Percentiles rank a stretch among this genome's conserved stretches.
phyloP scores from a whole-genome alignment of 768 basidiomycete genomes.

The Lactifluus pinguis region DNA sequence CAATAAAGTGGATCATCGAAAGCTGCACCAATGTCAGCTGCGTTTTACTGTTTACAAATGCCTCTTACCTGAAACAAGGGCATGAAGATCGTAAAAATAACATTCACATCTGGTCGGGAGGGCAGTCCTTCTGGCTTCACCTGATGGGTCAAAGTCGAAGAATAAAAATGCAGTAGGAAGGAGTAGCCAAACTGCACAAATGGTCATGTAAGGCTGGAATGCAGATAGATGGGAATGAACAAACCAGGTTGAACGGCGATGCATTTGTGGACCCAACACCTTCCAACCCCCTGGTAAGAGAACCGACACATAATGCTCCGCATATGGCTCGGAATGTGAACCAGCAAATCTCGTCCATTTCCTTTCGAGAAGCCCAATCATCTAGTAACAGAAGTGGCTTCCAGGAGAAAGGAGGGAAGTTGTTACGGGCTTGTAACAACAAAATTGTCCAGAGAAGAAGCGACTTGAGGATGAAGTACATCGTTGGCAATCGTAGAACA shows the following conservation, averaged over 20 bases:
- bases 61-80: constrained; percentile 58
- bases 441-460: constrained; percentile 51
- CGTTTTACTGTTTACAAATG: background rate
- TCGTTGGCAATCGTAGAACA: constrained; percentile 50
- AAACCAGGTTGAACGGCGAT: constrained; percentile 64
- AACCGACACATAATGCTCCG: constrained; percentile 52
- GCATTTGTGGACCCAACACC: constrained; percentile 43
- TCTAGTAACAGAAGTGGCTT: constrained; percentile 31
- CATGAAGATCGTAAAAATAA: constrained; percentile 60
- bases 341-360: constrained; percentile 66
- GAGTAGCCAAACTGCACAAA: constrained; percentile 58
- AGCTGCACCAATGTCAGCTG: constrained; percentile 32
- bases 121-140: constrained; percentile 36
- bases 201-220: background rate
- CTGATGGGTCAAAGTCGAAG: constrained; percentile 51
- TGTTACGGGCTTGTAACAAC: constrained; percentile 45
- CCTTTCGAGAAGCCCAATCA: constrained; percentile 37
- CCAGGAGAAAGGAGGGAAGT: constrained; percentile 30
- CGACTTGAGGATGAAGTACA: constrained; percentile 50
- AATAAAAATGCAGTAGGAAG: constrained; percentile 67
- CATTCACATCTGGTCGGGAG: constrained; percentile 64
- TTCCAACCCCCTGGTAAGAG: constrained; percentile 59
- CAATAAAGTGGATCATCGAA: constrained; percentile 53
- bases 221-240: background rate
- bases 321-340: constrained; percentile 62